phyloP scores from a whole-genome alignment of 1,139 yeast genomes.

The Hyphopichia fennica region DNA sequence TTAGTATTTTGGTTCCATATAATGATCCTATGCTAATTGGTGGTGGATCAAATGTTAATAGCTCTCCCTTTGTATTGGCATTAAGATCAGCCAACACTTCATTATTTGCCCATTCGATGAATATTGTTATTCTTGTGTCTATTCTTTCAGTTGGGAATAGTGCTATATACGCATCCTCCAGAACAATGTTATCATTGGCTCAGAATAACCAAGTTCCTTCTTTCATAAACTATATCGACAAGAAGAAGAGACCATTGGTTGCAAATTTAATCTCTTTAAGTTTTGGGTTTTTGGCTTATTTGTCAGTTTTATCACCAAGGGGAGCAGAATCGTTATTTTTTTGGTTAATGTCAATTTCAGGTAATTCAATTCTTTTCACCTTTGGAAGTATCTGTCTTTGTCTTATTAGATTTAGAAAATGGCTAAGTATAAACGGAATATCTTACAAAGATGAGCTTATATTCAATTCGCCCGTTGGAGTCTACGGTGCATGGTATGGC shows the following conservation, averaged over 20 bases:
- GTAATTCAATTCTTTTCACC: conserved; percentile 8
- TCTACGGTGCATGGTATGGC: conserved; percentile 12
- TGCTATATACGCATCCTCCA: conserved; percentile 28
- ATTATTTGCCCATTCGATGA: conserved; percentile 27
- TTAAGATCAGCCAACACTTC: conserved; percentile 14
- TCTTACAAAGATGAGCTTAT: conserved; percentile 7
- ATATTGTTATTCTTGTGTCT: conserved; percentile 26
- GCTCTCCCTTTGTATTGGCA: conserved; percentile 8
- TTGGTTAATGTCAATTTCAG: conserved; percentile 12
- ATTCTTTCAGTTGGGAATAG: conserved; percentile 29
- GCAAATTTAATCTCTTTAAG: conserved; percentile 14
- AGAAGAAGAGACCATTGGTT: conserved; percentile 25
- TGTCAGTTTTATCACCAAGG: conserved; percentile 10
- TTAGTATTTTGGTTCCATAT: conserved; percentile 9
- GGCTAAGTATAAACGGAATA: conserved; percentile 5
- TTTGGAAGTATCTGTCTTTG: conserved; percentile 11
- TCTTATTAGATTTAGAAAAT: conserved; percentile 10
- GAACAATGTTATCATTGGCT: conserved; percentile 26
- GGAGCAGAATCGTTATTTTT: conserved; percentile 17
- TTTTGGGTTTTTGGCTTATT: conserved; percentile 7
- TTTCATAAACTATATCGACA: conserved; percentile 24
- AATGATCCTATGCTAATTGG: conserved; percentile 5
- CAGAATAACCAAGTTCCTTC: conserved; percentile 27
- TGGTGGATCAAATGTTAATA: neutral
- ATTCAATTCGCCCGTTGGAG: conserved; percentile 10